phyloP scores from a whole-genome alignment of 2,329 filamentous ascomycete genomes.

The Sclerotinia glacialis region DNA sequence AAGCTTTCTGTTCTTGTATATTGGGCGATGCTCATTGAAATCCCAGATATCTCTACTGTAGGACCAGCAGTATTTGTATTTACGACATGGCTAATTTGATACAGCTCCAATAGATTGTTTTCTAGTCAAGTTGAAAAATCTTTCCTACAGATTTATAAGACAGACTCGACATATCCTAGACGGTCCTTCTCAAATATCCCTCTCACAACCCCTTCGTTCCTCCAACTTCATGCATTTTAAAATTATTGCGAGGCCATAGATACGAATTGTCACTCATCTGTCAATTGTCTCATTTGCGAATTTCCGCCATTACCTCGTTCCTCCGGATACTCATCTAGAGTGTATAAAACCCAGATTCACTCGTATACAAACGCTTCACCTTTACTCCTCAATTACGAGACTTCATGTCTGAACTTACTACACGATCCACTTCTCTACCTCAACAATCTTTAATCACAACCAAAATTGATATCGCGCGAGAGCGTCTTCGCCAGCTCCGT shows the following conservation, averaged over 20 bases:
- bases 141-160: neutral
- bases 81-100: neutral
- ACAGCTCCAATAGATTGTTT: neutral
- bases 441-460: conserved; percentile 23
- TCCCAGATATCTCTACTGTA: neutral
- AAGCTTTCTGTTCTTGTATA: conserved; percentile 6
- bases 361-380: conserved; percentile 12
- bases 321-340: neutral
- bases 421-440: conserved; percentile 22
- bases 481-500: conserved; percentile 29
- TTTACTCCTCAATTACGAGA: conserved; percentile 3
- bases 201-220: neutral
- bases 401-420: conserved; percentile 23
- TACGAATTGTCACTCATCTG: neutral
- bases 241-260: neutral
- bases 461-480: conserved; percentile 25
- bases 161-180: neutral
- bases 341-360: conserved; percentile 4
- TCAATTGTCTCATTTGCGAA: neutral
- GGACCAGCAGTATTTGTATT: neutral
- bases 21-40: neutral
- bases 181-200: neutral
- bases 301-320: neutral
- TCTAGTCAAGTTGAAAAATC: neutral
- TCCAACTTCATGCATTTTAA: neutral